Base-by-base conservation (phyloP, 1,284 basidiomycete species). In the Peniophora sp. region DNA sequence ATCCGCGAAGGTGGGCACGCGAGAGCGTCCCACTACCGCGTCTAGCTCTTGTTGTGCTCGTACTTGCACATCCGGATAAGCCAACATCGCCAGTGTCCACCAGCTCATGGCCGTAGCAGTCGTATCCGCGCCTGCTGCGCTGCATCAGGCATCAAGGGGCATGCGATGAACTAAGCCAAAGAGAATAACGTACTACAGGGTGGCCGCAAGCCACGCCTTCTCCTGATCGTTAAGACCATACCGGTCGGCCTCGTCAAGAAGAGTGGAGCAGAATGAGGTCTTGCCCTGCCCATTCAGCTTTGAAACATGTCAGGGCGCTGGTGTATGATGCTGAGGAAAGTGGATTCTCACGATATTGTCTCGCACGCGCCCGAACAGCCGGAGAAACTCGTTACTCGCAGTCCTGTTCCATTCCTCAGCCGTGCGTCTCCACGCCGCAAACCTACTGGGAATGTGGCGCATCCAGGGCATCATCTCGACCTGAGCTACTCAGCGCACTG, bases 1-100 rank as follows among this genome's bases (percentile, higher is more conserved):
- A 49, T 70, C 68, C 10, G 54, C 55, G 35, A 68, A 63, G 10
- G 56, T 57, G 1, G 68, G 68, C 6, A 67, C 23, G 23, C 67
- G 56, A 10, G 57, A 50, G 11, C 51, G 49, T 3, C 65, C 64
- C n/a, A 66, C 59, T 12, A 66, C 63, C 18, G 55, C 46, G 51
- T 68, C 64, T 35, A 68, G 49, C 43, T 68, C 64, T 32, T 55
- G 58, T 52, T 64, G 64, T 8, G 64, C 64, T 14, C 57, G 57
- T 18, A 48, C 50, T 49, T 64, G 64, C 22, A 57, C 51, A 23
- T 66, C 62, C 8, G 61, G 66, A 47, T 62, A 58, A 10, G 54
- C 56, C 17, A 62, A 48, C 62, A 66, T 61, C 11, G 63, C 63
- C n/a, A 65, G 54, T 47, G 66, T 54, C 45, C 58, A 63, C 59